These are phyloP conservation scores for Lycium ferocissimum DNA, from an alignment of 257 asterid genomes.

Conservation along the genomic window DNA sequence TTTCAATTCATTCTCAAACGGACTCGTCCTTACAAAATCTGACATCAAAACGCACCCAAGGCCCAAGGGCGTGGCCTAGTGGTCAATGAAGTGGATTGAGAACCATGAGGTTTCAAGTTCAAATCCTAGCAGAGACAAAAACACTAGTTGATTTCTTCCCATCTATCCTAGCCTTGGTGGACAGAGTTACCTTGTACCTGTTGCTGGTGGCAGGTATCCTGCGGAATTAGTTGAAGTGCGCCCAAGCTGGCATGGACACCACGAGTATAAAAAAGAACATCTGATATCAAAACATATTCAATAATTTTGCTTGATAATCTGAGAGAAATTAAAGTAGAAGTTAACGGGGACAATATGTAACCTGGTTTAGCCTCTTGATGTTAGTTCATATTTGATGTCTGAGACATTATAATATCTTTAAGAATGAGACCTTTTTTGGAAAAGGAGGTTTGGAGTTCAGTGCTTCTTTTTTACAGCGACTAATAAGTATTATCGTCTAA, in stretches of 20 bases:
- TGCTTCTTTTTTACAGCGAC: conserved; percentile 3
- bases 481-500: neutral
- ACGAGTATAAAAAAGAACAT: too few relatives aligned
- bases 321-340: neutral
- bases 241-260: too few relatives aligned
- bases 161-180: too few relatives aligned
- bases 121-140: too few relatives aligned
- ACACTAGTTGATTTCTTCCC: too few relatives aligned
- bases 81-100: too few relatives aligned
- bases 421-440: neutral
- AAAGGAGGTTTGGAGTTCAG: neutral
- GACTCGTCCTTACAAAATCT: neutral
- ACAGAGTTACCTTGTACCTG: too few relatives aligned
- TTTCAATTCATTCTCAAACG: neutral
- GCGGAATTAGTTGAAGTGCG: too few relatives aligned
- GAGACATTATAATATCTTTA: neutral
- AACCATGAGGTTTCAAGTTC: too few relatives aligned
- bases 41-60: too few relatives aligned
- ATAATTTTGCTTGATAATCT: neutral
- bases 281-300: neutral
- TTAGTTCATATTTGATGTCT: neutral
- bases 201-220: too few relatives aligned
- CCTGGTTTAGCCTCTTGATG: neutral
- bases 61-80: too few relatives aligned
- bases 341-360: neutral